A percentile compares a stretch with the other conserved stretches of the same genome.
Evolutionary conservation across 495 filamentous ascomycete genomes (phyloP).

Genomic region (Melanomma pulvis-pyrius): DNA sequence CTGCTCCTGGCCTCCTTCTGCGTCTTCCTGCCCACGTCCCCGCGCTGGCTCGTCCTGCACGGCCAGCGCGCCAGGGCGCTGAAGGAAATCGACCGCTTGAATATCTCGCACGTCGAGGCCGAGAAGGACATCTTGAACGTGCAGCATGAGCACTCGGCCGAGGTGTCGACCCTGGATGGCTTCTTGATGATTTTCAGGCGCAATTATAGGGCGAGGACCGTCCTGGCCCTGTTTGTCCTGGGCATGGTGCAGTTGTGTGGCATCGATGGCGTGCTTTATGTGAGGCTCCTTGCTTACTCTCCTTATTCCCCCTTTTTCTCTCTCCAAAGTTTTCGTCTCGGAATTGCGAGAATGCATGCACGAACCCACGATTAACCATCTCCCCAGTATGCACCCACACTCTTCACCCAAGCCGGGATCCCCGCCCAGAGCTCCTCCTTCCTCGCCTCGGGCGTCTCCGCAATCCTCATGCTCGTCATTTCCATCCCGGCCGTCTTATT

Average conservation of each 20-base stretch:
- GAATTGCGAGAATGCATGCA: not conserved
- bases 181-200: conserved; percentile 31
- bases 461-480: conserved; percentile 58
- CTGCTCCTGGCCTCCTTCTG: conserved; percentile 17
- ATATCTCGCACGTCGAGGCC: conserved; percentile 40
- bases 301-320: not conserved
- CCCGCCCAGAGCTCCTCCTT: conserved; percentile 54
- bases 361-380: too few species aligned
- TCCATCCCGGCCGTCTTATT: conserved; percentile 52
- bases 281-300: not conserved
- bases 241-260: conserved; percentile 56
- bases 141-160: not conserved
- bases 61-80: conserved; percentile 47
- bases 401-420: conserved; percentile 59
- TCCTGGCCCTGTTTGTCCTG: conserved; percentile 54
- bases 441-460: conserved; percentile 59
- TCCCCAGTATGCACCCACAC: conserved; percentile 52
- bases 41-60: conserved; percentile 54
- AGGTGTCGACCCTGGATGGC: conserved; percentile 27
- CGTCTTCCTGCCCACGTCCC: conserved; percentile 49
- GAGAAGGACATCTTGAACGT: conserved; percentile 39
- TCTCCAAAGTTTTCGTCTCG: not conserved
- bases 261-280: conserved; percentile 57
- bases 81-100: conserved; percentile 31
- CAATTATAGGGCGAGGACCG: conserved; percentile 44